A percentile compares a stretch with the other conserved stretches of the same genome.
These are phyloP conservation scores for Ganoderma sinense DNA, from an alignment of 1,284 basidiomycete species.

Conservation along the genomic window DNA sequence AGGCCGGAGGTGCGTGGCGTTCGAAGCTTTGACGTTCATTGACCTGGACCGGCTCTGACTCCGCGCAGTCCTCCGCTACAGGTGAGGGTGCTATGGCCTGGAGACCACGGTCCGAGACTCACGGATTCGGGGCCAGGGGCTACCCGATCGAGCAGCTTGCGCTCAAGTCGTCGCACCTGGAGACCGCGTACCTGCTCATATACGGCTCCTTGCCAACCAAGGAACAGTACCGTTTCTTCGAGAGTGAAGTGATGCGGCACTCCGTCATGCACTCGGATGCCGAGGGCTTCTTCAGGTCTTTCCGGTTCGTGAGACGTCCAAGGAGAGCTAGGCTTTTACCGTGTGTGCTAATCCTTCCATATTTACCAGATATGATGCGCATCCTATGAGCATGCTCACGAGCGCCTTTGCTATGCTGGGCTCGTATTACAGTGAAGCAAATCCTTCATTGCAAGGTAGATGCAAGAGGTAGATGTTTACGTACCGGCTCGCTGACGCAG, in stretches of 20 bases:
- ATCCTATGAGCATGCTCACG: slow-evolving; percentile 89
- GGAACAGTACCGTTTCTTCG: slow-evolving; percentile 67
- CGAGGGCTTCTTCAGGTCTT: slow-evolving; percentile 81
- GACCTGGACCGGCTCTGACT: neutral
- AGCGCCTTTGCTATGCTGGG: slow-evolving; percentile 87
- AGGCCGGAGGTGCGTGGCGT: slow-evolving; percentile 66
- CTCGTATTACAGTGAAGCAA: slow-evolving; percentile 85
- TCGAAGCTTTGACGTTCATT: neutral
- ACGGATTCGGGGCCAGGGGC: slow-evolving; percentile 57
- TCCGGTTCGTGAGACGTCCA: slow-evolving; percentile 54
- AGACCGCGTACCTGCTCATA: slow-evolving; percentile 86
- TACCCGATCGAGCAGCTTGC: slow-evolving; percentile 93
- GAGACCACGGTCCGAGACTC: neutral
- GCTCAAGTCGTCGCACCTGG: slow-evolving; percentile 78
- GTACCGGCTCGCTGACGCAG: neutral
- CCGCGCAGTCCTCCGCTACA: slow-evolving; percentile 71
- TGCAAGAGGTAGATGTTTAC: slow-evolving; percentile 5
- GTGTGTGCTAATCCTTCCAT: neutral
- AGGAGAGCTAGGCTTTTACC: neutral
- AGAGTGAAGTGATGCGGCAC: slow-evolving; percentile 82
- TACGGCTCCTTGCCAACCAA: slow-evolving; percentile 84
- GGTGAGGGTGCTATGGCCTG: slow-evolving; percentile 46
- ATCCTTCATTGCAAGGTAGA: slow-evolving; percentile 77
- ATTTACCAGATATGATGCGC: slow-evolving; percentile 76
- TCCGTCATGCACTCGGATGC: slow-evolving; percentile 81